Base-by-base conservation (phyloP, 2,329 filamentous ascomycete genomes). In the Stemphylium lycopersici region DNA sequence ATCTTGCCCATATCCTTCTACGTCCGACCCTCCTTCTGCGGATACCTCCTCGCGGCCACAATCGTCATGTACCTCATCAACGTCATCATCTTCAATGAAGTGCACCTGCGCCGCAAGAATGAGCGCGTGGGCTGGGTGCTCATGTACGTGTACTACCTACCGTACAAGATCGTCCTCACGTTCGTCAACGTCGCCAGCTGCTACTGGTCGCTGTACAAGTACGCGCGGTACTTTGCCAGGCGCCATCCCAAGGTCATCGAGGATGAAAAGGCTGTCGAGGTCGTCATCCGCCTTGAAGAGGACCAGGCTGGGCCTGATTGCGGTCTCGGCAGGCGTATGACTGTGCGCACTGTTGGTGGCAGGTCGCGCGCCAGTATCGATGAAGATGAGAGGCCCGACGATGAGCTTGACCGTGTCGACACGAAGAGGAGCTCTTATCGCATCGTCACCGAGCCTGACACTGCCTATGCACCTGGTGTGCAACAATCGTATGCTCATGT, bases 201-300 rank as follows among this genome's bases (percentile, higher is more conserved):
- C 52, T 69, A 68, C 56, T 67, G 69, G 57, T 77, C 76, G 2
- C 60, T 80, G 5, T 79, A 73, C 61, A 78, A 76, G 44, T 81
- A 80, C 56, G 79, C 77, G 0, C 68, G 70, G 1, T 81, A 80
- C 58, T 81, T 81, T 52, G 76, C 79, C 7, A 73, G 72, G 33
- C 73, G 78, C 13, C 80, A 81, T 51, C 79, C 79, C 1, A 81
- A 79, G 56, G 75, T 82, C 5, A 76, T 77, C 26, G 79, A 82
- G 51, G 78, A 81, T 50, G 76, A 78, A 40, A 77, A 78, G 52
- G 77, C 76, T 13, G 62, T 70, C 31, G 67, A 67, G 47, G 62
- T 65, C 12, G 63, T 70, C 8, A 60, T 69, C 7, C 62, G 66
- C 6, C 59, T 70, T 13, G 66, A 70, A 36, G 66, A 68, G 38